Conservation (phyloP, 208 protist genomes). For the Trypanosoma congolense region DNA sequence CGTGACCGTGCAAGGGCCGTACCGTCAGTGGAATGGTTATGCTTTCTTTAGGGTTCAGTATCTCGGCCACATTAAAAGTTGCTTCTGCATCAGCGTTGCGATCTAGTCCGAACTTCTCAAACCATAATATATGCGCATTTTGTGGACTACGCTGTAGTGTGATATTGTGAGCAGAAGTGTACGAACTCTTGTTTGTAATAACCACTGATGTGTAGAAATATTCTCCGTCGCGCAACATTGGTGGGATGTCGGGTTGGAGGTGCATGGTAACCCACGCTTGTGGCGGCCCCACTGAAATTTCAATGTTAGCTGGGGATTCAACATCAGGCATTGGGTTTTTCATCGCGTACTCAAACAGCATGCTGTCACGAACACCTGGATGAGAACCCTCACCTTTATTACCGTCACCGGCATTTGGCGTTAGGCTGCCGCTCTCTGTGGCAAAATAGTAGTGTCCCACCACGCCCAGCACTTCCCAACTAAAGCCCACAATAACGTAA, state of each 20-base stretch:
- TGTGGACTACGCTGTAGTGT: slow-evolving; percentile 64
- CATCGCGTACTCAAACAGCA: slow-evolving; percentile 59
- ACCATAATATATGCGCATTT: slow-evolving; percentile 62
- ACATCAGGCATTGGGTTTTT: slow-evolving; percentile 52
- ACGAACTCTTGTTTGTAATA: slow-evolving; percentile 52
- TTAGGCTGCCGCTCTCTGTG: slow-evolving; percentile 31
- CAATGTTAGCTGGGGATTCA: slow-evolving; percentile 59
- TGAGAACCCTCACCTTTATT: slow-evolving; percentile 27
- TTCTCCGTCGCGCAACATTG: slow-evolving; percentile 66
- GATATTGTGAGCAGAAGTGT: slow-evolving; percentile 51
- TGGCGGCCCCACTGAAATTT: slow-evolving; percentile 53
- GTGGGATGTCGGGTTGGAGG: slow-evolving; percentile 59
- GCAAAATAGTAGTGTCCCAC: slow-evolving; percentile 85
- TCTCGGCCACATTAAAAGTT: slow-evolving; percentile 37
- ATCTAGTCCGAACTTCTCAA: slow-evolving; percentile 36
- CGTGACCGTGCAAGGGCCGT: slow-evolving; percentile 54
- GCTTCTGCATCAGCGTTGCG: slow-evolving; percentile 42
- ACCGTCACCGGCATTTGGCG: background rate
- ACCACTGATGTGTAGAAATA: slow-evolving; percentile 60
- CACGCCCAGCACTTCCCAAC: slow-evolving; percentile 50
- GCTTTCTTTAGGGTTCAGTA: slow-evolving; percentile 38
- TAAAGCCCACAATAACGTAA: slow-evolving; percentile 74
- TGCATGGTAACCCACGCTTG: slow-evolving; percentile 48
- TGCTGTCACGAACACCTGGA: slow-evolving; percentile 4
- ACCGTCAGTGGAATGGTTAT: slow-evolving; percentile 39